Percentiles rank a stretch among this genome's conserved stretches.
phyloP scores from a whole-genome alignment of 768 basidiomycete species.

The Termitomyces heimii region DNA sequence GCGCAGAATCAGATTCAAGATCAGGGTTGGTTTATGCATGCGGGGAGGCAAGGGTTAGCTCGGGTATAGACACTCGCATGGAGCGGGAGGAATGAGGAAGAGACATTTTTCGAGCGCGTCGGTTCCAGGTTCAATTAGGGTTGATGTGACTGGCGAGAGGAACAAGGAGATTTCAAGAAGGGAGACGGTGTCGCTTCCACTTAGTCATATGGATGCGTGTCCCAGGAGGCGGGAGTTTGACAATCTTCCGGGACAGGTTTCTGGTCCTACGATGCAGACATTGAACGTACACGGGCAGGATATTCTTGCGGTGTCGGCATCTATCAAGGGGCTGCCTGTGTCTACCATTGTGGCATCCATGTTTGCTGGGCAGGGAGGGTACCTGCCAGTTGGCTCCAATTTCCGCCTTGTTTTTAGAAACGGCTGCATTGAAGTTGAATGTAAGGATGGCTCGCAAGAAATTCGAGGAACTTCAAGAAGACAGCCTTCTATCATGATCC shows the following conservation, averaged over 20 bases:
- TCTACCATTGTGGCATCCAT: neutral
- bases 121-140: neutral
- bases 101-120: neutral
- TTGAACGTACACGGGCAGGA: neutral
- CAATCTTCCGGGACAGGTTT: neutral
- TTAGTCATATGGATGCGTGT: neutral
- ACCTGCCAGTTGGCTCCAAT: neutral
- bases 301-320: neutral
- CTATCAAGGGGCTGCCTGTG: neutral
- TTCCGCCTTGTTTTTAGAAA: constrained; percentile 48
- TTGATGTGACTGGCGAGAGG: neutral
- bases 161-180: neutral
- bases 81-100: neutral
- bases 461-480: constrained; percentile 85
- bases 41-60: too few relatives aligned
- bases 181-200: neutral
- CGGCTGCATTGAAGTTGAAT: constrained; percentile 83
- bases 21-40: neutral
- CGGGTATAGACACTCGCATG: neutral
- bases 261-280: neutral
- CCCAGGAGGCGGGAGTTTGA: neutral
- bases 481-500: constrained; percentile 40
- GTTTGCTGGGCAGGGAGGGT: neutral
- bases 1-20: neutral
- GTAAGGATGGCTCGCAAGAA: constrained; percentile 81